phyloP scores from a whole-genome alignment of 1,139 yeast genomes.

The Candida neerlandica region DNA sequence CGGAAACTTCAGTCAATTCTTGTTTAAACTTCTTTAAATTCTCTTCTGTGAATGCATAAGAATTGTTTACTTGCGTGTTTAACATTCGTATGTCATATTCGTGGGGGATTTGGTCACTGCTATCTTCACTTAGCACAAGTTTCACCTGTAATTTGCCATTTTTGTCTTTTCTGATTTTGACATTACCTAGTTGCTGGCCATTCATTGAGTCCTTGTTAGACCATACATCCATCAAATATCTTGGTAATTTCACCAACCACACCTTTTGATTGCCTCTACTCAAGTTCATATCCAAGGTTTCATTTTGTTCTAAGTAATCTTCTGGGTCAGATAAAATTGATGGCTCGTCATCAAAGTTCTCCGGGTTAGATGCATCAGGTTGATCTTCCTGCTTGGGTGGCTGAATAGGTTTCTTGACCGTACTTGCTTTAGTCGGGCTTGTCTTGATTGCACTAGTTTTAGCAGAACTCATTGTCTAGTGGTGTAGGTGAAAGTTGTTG shows the following conservation, averaged over 20 bases:
- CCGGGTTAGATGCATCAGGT: conserved; percentile 8
- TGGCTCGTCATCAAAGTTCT: conserved; percentile 30
- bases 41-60: conserved; percentile 89
- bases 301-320: conserved; percentile 54
- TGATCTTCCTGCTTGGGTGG: conserved; percentile 13
- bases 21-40: conserved; percentile 71
- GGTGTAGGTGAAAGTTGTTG: too few species aligned
- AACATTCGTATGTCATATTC: conserved; percentile 80
- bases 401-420: conserved; percentile 17
- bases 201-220: conserved; percentile 59
- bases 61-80: conserved; percentile 78
- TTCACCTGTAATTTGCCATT: conserved; percentile 58
- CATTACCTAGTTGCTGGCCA: conserved; percentile 81
- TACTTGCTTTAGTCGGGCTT: conserved; percentile 19
- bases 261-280: conserved; percentile 62
- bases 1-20: conserved; percentile 52
- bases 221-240: conserved; percentile 85
- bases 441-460: not conserved
- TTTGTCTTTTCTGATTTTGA: conserved; percentile 58
- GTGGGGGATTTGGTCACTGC: conserved; percentile 61
- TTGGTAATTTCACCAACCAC: conserved; percentile 91
- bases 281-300: conserved; percentile 65
- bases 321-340: conserved; percentile 49
- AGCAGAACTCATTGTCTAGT: not conserved
- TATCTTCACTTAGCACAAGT: conserved; percentile 50